These are phyloP conservation scores for Gonium pectorale DNA, from an alignment of 139 green algal genomes.

Conservation along the genomic window DNA sequence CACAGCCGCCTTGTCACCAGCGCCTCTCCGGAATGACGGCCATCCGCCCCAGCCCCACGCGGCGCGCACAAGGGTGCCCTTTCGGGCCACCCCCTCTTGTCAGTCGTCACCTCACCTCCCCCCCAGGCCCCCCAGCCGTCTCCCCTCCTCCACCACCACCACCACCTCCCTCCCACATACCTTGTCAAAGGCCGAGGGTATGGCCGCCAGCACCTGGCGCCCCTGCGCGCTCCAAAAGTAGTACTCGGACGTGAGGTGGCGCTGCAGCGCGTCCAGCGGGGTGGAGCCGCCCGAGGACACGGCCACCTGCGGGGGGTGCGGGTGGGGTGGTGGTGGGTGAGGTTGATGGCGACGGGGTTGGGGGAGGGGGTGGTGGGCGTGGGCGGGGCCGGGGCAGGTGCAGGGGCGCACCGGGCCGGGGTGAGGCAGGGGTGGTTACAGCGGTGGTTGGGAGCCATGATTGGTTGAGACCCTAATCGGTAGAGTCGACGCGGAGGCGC, in stretches of 20 bases:
- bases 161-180: not conserved
- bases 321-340: too few relatives aligned
- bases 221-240: conserved; percentile 53
- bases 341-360: too few relatives aligned
- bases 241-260: not conserved
- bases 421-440: too few relatives aligned
- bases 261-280: not conserved
- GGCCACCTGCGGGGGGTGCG: not conserved
- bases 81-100: not conserved
- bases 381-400: too few relatives aligned
- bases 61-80: too few relatives aligned
- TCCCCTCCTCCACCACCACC: not conserved
- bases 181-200: conserved; percentile 58
- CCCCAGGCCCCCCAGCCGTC: too few relatives aligned
- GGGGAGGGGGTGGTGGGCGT: too few relatives aligned
- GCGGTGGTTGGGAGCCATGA: too few relatives aligned
- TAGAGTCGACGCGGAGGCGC: too few relatives aligned
- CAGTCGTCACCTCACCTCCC: not conserved
- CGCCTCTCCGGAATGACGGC: not conserved
- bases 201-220: conserved; percentile 33
- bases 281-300: not conserved
- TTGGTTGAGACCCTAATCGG: too few relatives aligned
- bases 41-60: not conserved
- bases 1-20: not conserved
- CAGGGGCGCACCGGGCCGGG: too few relatives aligned